These are phyloP conservation scores for Cucurbita pepo DNA, from an alignment of 306 rosid species.

Conservation along the genomic window DNA sequence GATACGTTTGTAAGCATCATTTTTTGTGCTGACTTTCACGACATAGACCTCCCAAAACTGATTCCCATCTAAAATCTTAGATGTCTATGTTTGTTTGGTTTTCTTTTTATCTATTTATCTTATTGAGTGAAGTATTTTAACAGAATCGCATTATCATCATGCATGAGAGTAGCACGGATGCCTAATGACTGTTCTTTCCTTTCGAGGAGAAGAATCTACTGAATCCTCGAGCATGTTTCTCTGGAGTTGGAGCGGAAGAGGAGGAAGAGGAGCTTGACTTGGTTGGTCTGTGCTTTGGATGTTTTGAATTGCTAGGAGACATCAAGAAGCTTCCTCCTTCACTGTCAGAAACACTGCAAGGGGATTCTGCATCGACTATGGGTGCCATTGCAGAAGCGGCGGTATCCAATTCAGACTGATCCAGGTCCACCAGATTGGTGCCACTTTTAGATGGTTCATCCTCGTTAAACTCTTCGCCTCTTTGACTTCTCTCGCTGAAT, in stretches of 20 bases:
- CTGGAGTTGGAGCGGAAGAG: slow-evolving; percentile 66
- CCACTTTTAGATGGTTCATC: slow-evolving; percentile 37
- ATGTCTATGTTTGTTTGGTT: slow-evolving; percentile 18
- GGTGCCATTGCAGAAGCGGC: slow-evolving; percentile 23
- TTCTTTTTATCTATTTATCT: slow-evolving; percentile 24
- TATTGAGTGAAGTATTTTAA: slow-evolving; percentile 8
- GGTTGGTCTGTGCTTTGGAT: slow-evolving; percentile 51
- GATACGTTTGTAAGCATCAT: slow-evolving; percentile 13
- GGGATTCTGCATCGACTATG: slow-evolving; percentile 34
- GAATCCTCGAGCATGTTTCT: slow-evolving; percentile 68
- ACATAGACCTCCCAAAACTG: slow-evolving; percentile 24
- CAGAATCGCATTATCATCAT: slow-evolving; percentile 7
- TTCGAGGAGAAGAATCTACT: slow-evolving; percentile 94
- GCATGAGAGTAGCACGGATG: slow-evolving; percentile 26
- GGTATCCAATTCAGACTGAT: slow-evolving; percentile 31
- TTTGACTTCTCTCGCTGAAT: slow-evolving; percentile 31
- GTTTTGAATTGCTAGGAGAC: slow-evolving; percentile 37
- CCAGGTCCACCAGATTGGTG: slow-evolving; percentile 32
- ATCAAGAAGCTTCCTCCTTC: slow-evolving; percentile 40
- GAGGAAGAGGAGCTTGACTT: slow-evolving; percentile 65
- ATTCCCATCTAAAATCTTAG: slow-evolving; percentile 13
- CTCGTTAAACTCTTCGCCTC: slow-evolving; percentile 26
- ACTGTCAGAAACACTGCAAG: slow-evolving; percentile 43
- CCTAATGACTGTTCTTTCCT: slow-evolving; percentile 50
- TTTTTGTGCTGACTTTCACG: slow-evolving; percentile 45